These are phyloP conservation scores for Begonia fuchsioides DNA, from an alignment of 306 rosid genomes.

Conservation along the genomic window DNA sequence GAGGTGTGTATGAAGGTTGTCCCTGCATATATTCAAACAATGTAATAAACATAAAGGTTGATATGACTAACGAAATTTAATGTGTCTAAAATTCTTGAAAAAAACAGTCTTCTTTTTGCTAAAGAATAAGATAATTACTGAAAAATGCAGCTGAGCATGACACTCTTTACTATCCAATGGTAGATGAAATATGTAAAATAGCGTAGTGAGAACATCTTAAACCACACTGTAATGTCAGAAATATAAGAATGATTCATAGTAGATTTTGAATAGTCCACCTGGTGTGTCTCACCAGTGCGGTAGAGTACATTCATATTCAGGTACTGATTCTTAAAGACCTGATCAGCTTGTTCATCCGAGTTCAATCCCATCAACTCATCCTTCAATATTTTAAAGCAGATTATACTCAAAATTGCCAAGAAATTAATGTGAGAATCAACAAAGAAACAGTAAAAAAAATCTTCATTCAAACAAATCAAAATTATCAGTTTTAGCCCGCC, in stretches of 20 bases:
- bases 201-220: too few species aligned
- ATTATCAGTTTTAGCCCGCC: too few species aligned
- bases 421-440: not conserved
- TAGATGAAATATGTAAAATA: too few species aligned
- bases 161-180: too few species aligned
- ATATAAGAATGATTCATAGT: not conserved
- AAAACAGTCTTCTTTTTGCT: too few species aligned
- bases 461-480: too few species aligned
- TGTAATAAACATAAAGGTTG: too few species aligned
- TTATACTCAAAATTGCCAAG: not conserved
- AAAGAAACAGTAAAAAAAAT: not conserved
- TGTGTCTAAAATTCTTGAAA: too few species aligned
- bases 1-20: constrained; percentile 56
- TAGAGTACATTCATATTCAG: constrained; percentile 78
- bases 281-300: constrained; percentile 73
- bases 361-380: constrained; percentile 77
- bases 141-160: too few species aligned
- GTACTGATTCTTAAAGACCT: constrained; percentile 46
- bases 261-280: constrained; percentile 30
- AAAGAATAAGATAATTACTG: too few species aligned
- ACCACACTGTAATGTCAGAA: too few species aligned
- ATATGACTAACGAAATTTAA: too few species aligned
- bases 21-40: constrained; percentile 33
- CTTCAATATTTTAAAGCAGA: constrained; percentile 21
- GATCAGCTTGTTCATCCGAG: constrained; percentile 43